Conservation (phyloP, 2,329 filamentous ascomycete genomes). For the Falciphora oryzae region DNA sequence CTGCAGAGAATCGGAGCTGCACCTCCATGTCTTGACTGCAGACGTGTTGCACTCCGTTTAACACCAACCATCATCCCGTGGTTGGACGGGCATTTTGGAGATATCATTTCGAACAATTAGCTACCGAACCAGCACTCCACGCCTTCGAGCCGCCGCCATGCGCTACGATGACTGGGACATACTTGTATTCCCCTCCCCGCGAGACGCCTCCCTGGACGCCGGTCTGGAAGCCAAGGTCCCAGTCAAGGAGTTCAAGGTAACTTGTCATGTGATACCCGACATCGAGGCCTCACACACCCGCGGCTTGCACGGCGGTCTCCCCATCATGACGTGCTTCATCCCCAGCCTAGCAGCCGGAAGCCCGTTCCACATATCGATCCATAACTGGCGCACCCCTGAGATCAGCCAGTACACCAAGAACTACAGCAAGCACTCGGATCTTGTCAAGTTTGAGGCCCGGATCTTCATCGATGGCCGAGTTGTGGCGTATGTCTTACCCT, state of each 20-base stretch:
- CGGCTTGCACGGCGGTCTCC: conserved; percentile 42
- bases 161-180: conserved; percentile 84
- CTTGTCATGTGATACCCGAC: conserved; percentile 63
- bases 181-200: conserved; percentile 61
- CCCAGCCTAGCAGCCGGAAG: conserved; percentile 53
- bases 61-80: background rate
- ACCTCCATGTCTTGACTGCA: background rate
- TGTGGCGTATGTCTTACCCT: conserved; percentile 41
- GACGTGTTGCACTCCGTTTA: background rate
- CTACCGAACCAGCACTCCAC: background rate
- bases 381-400: conserved; percentile 62
- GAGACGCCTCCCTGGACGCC: background rate
- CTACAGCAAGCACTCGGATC: conserved; percentile 51
- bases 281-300: conserved; percentile 44
- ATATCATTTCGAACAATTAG: background rate
- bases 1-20: no score
- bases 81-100: background rate
- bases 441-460: conserved; percentile 57
- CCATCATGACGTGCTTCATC: conserved; percentile 65
- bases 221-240: conserved; percentile 55
- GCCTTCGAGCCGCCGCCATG: conserved; percentile 45
- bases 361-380: conserved; percentile 67
- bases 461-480: conserved; percentile 63
- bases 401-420: conserved; percentile 52
- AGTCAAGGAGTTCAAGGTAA: conserved; percentile 75